Conservation (phyloP, 2,329 filamentous ascomycete genomes). For the Fusarium albosuccineum region DNA sequence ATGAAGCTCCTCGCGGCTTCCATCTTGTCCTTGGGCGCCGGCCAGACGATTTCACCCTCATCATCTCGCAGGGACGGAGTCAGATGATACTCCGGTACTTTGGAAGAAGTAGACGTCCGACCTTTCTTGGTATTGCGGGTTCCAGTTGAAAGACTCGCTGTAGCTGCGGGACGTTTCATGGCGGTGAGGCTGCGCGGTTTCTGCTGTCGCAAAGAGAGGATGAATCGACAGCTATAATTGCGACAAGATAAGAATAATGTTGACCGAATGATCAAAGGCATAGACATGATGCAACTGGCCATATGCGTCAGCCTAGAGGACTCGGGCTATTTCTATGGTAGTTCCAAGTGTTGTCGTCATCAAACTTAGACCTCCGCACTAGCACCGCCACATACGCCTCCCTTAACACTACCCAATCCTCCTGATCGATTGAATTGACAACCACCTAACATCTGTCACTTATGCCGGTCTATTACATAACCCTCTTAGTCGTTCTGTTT, state of each 20-base stretch:
- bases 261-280: neutral
- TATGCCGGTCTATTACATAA: too few relatives aligned
- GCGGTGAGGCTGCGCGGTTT: neutral
- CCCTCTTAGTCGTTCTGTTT: too few relatives aligned
- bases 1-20: slow-evolving; percentile 68
- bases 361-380: too few relatives aligned
- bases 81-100: slow-evolving; percentile 28
- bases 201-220: neutral
- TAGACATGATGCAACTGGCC: too few relatives aligned
- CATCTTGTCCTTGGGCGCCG: slow-evolving; percentile 69
- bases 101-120: neutral
- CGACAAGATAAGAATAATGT: too few relatives aligned
- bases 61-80: slow-evolving; percentile 48
- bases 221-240: neutral
- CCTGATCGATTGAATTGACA: too few relatives aligned
- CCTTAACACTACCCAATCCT: too few relatives aligned
- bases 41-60: slow-evolving; percentile 69
- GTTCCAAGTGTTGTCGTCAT: too few relatives aligned
- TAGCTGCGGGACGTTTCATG: slow-evolving; percentile 23
- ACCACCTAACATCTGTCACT: too few relatives aligned
- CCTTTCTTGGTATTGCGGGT: slow-evolving; percentile 14
- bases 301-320: too few relatives aligned
- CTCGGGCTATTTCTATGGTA: too few relatives aligned
- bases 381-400: too few relatives aligned
- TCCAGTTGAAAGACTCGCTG: neutral